Conservation (phyloP, 805 yeast species). For the Zygoascus bituminiphila region DNA sequence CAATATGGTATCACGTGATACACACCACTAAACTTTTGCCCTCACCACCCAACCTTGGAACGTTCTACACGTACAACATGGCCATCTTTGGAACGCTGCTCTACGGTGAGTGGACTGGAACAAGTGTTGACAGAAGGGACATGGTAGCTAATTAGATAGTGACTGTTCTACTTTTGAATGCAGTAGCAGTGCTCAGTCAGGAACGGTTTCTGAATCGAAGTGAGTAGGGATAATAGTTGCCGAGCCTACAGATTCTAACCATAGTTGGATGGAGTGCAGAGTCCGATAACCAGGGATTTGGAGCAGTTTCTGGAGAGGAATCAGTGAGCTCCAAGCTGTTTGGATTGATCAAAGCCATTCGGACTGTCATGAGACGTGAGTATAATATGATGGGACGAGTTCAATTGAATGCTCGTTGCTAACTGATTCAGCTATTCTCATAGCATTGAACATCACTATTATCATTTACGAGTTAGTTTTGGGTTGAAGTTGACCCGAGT, state of each 20-base stretch:
- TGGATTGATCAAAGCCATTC: constrained; percentile 60
- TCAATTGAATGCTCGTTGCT: background rate
- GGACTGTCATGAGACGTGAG: constrained; percentile 64
- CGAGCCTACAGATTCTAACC: background rate
- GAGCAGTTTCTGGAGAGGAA: constrained; percentile 34
- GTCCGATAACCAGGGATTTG: constrained; percentile 38
- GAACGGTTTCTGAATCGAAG: constrained; percentile 68
- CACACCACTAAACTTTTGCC: too few relatives aligned
- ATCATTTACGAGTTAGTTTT: constrained; percentile 61
- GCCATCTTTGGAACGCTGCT: constrained; percentile 28
- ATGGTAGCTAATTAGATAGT: constrained; percentile 20
- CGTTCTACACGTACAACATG: background rate
- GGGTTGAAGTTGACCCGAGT: constrained; percentile 37
- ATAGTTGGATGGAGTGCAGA: constrained; percentile 40
- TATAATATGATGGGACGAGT: constrained; percentile 15
- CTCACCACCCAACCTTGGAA: too few relatives aligned
- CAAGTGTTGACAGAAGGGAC: background rate
- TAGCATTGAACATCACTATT: constrained; percentile 55
- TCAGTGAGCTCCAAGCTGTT: constrained; percentile 52
- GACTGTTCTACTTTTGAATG: constrained; percentile 48
- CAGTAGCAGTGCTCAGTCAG: constrained; percentile 72
- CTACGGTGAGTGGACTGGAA: constrained; percentile 22
- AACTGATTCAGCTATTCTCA: constrained; percentile 48
- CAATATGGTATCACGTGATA: too few relatives aligned
- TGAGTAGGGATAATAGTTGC: constrained; percentile 28